phyloP scores from a whole-genome alignment of 768 basidiomycete genomes.

The Boletus vinaceobasis region DNA sequence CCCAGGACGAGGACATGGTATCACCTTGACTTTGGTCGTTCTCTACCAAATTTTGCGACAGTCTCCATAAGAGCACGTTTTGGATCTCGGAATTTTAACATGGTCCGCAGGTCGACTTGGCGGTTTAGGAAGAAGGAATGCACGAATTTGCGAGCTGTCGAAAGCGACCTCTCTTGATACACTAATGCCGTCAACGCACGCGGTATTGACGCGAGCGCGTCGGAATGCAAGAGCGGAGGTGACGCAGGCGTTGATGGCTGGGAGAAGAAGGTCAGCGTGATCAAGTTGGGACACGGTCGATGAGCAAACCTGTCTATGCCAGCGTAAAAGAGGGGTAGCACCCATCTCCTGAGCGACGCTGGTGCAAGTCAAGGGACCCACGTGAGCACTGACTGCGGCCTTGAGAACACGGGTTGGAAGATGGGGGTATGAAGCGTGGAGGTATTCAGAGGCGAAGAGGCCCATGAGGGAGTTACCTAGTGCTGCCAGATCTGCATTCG shows the following conservation, averaged over 20 bases:
- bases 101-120: slow-evolving; percentile 70
- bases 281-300: background rate
- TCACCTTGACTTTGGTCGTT: slow-evolving; percentile 69
- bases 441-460: slow-evolving; percentile 81
- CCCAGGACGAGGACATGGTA: background rate
- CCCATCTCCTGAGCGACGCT: slow-evolving; percentile 86
- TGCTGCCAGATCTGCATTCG: slow-evolving; percentile 72
- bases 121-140: slow-evolving; percentile 88
- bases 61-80: slow-evolving; percentile 74
- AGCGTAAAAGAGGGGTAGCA: slow-evolving; percentile 70
- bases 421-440: slow-evolving; percentile 80
- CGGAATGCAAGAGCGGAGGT: slow-evolving; percentile 65
- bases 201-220: slow-evolving; percentile 85
- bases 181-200: slow-evolving; percentile 85
- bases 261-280: background rate
- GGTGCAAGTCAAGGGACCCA: slow-evolving; percentile 80
- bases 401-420: slow-evolving; percentile 90
- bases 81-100: slow-evolving; percentile 83
- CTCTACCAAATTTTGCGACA: slow-evolving; percentile 62
- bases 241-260: slow-evolving; percentile 49
- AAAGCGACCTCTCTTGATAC: slow-evolving; percentile 83
- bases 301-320: slow-evolving; percentile 66
- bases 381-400: slow-evolving; percentile 88
- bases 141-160: slow-evolving; percentile 82
- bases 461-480: slow-evolving; percentile 90